Evolutionary conservation across 2,329 filamentous ascomycete species (phyloP), one percentile per base, ranked within the genome.

Genomic region (Endoconidiophora laricicola): DNA sequence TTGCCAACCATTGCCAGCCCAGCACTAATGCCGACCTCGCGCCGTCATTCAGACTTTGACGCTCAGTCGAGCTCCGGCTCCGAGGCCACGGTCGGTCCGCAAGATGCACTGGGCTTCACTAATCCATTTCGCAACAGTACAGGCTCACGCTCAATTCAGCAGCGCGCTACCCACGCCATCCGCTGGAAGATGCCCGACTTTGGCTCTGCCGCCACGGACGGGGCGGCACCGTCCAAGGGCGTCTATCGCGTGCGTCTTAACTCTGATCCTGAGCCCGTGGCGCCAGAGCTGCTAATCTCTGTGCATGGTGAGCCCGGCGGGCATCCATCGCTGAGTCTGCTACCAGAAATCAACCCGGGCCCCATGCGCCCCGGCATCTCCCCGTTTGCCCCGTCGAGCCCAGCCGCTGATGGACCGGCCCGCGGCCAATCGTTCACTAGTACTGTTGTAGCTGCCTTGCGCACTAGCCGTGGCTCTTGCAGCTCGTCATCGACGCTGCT

Each of bases 1-100:
- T 58, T 60, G 1, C 61, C 64, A 2, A 57, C 56, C 2, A 64
- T 65, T 9, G 56, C 54, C 23, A 60, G 59, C 22, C 59, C 66
- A 40, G 63, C 63, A 1, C 53, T 65, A 1, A 57, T 65, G 2
- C 55, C 61, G 0, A 61, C 60, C 0, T 57, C 60, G 1, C 58
- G 60, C 4, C 36, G 49, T 12, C 44, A 36, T n/a, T 52, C 49
- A 6, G 42, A 38, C n/a, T 18, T 42, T n/a, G 40, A 43, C 22
- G 18, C 9, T 18, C 22, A 26, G 14, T 20, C 38, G 6, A 46
- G 51, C 4, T 9, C 43, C 20, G 43, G 39, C 14, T 49, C 46
- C n/a, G 43, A 53, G 16, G 18, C 40, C 2, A 53, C 41, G 7
- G 20, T 53, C 4, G 9, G 44, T 5, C 10, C 16, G 9, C 7